These are phyloP conservation scores for Barnettozyma vustinii DNA, from an alignment of 805 yeast species.

Conservation along the genomic window DNA sequence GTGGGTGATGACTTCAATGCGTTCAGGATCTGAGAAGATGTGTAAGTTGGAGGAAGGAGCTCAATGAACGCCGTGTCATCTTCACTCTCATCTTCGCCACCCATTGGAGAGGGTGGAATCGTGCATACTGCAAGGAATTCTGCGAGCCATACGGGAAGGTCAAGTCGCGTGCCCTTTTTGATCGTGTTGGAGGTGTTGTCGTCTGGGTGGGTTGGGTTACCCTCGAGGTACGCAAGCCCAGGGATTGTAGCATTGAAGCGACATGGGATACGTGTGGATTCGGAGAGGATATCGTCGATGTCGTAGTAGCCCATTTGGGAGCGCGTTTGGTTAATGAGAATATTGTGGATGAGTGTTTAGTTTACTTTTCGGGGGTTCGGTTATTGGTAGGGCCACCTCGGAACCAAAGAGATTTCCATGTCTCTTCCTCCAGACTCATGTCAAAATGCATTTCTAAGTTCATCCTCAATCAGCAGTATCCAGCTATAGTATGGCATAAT, in stretches of 20 bases:
- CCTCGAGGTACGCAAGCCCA: constrained; percentile 82
- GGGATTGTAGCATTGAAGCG: constrained; percentile 74
- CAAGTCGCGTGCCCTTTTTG: constrained; percentile 31
- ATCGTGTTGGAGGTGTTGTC: neutral
- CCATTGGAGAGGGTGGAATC: constrained; percentile 22
- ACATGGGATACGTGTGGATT: constrained; percentile 66
- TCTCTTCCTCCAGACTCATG: too few relatives aligned
- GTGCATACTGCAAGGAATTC: constrained; percentile 58
- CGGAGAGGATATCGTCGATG: constrained; percentile 70
- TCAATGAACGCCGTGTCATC: constrained; percentile 49
- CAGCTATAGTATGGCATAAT: too few relatives aligned
- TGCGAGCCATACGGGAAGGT: constrained; percentile 88
- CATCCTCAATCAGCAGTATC: too few relatives aligned
- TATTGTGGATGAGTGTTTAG: neutral
- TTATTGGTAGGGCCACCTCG: neutral
- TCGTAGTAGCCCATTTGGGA: constrained; percentile 52
- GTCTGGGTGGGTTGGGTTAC: constrained; percentile 45
- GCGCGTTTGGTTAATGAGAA: neutral
- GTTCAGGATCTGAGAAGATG: constrained; percentile 61
- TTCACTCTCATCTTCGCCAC: neutral
- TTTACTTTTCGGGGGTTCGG: neutral
- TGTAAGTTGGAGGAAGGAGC: constrained; percentile 65
- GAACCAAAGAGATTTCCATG: neutral
- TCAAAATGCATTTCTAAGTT: too few relatives aligned
- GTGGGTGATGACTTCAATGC: constrained; percentile 74